Conservation (phyloP, 2,329 filamentous ascomycete species). For the Gaeumannomyces sp. region DNA sequence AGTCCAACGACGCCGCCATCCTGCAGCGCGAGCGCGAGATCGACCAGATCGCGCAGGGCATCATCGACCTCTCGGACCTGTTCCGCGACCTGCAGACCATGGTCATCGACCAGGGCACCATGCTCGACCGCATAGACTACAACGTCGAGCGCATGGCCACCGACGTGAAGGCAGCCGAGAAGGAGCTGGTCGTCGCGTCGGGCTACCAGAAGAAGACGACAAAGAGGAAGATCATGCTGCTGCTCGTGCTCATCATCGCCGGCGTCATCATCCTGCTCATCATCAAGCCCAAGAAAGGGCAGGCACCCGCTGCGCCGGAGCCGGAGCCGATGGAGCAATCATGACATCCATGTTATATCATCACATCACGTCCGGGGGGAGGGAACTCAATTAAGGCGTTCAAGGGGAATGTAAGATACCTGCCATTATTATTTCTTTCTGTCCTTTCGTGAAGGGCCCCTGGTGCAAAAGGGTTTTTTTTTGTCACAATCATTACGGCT, state of each 20-base stretch:
- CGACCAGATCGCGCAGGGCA: slow-evolving; percentile 94
- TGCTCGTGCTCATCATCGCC: slow-evolving; percentile 77
- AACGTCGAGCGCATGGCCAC: slow-evolving; percentile 95
- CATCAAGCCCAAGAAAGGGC: slow-evolving; percentile 62
- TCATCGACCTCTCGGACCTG: slow-evolving; percentile 93
- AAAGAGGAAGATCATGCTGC: slow-evolving; percentile 86
- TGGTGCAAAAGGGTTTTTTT: neutral
- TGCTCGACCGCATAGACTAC: slow-evolving; percentile 93
- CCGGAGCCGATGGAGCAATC: slow-evolving; percentile 16
- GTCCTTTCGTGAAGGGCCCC: neutral
- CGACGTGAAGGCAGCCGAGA: slow-evolving; percentile 87
- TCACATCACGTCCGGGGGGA: neutral
- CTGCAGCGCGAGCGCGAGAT: slow-evolving; percentile 93
- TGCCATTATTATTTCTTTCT: neutral
- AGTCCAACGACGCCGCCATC: slow-evolving; percentile 77
- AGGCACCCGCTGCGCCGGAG: slow-evolving; percentile 20
- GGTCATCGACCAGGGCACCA: slow-evolving; percentile 88
- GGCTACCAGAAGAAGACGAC: slow-evolving; percentile 83
- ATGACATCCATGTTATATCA: neutral
- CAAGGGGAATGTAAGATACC: neutral
- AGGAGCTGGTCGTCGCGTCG: slow-evolving; percentile 82
- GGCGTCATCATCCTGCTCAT: slow-evolving; percentile 80
- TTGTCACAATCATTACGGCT: neutral
- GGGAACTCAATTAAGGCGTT: neutral
- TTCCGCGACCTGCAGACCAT: slow-evolving; percentile 95